Evolutionary conservation across 2,329 filamentous ascomycete species (phyloP), one percentile per base, ranked within the genome.

Genomic region (Epichloe elymi): DNA sequence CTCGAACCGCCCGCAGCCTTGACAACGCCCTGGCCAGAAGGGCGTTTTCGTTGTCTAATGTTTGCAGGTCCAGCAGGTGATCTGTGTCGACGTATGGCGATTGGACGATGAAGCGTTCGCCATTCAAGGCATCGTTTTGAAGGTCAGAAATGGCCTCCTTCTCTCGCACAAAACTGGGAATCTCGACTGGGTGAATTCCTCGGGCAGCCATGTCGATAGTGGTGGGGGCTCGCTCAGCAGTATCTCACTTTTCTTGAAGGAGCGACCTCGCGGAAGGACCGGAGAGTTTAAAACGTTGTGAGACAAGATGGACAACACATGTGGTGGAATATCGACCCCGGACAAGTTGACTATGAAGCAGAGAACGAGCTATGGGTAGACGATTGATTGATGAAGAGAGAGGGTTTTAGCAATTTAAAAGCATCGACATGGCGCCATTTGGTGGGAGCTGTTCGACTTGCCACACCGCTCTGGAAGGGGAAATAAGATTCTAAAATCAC

Each of bases 11-110:
- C 53, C 71, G 72, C 57, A 95, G 73, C 14, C 71, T 70, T 30
- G 78, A 78, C 53, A 95, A 71, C 1, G 88, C 85, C 53, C 80
- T 75, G 5, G 88, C 83, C 50, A 95, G 73, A 48, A 94, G 73
- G 10, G 74, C 76, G 55, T 82, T 83, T 55, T 86, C 76, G 0
- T 67, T 68, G 55, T 86, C 75, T 6, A 95, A 73, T 3, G 74
- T 80, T 44, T 73, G 67, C 52, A 95, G 74, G 62, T 90, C 80
- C 36, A 95, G 79, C 46, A 87, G 78, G 65, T 95, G 88, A 3
- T 76, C 72, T 30, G 71, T 65, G 41, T 82, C 79, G 10, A 80
- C 79, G 64, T 95, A 95, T 0, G 88, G 88, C 0, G 89, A 95
- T 55, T 82, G 76, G 40, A 85, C 71, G 43, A 93, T 58, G 56